phyloP scores from a whole-genome alignment of 805 yeast genomes.

The Candida piceae region DNA sequence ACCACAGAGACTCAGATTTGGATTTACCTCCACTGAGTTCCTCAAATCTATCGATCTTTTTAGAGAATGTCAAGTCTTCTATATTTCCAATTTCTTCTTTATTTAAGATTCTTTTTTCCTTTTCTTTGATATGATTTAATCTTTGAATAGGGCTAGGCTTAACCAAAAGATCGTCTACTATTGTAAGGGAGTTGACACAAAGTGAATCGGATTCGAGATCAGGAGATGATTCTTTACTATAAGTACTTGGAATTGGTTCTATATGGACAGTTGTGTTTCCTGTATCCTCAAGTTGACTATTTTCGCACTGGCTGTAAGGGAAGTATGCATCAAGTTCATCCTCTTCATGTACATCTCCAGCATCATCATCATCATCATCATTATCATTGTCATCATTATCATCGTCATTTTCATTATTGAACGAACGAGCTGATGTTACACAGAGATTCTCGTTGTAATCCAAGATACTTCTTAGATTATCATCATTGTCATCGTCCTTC shows the following conservation, averaged over 20 bases:
- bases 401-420: neutral
- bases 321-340: no score
- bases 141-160: neutral
- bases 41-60: conserved; percentile 27
- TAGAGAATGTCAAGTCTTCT: conserved; percentile 16
- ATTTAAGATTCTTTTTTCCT: no score
- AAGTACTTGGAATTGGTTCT: neutral
- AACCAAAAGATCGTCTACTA: no score
- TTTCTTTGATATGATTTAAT: neutral
- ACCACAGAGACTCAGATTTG: conserved; percentile 10
- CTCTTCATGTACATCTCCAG: neutral
- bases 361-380: neutral
- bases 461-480: neutral
- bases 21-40: conserved; percentile 23
- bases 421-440: conserved; percentile 5
- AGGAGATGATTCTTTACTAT: neutral
- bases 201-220: no score
- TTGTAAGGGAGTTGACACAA: no score
- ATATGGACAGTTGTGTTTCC: neutral
- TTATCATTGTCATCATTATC: neutral
- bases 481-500: no score
- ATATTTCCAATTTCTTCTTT: neutral
- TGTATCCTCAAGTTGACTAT: neutral
- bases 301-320: no score
- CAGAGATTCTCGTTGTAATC: neutral